These are phyloP conservation scores for Megacollybia platyphylla DNA, from an alignment of 1,284 basidiomycete genomes.

Conservation along the genomic window DNA sequence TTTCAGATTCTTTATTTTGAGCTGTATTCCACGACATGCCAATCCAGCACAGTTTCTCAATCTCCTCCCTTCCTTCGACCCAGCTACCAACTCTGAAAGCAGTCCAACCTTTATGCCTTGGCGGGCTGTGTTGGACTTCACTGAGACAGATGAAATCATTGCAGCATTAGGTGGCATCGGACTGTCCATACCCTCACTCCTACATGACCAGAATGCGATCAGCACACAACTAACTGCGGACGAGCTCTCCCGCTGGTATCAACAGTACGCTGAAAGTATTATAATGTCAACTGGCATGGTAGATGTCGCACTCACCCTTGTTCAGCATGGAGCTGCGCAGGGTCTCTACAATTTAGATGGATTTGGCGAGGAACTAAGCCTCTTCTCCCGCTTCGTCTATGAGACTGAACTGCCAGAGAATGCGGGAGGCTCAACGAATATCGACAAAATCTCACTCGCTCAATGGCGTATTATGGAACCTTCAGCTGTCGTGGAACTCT, in stretches of 20 bases:
- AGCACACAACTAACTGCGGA: constrained; percentile 16
- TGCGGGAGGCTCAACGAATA: constrained; percentile 14
- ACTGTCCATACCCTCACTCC: constrained; percentile 2
- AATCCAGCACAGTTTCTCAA: constrained; percentile 48
- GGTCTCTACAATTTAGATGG: constrained; percentile 72
- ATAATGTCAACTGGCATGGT: constrained; percentile 63
- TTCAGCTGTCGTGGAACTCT: constrained; percentile 55
- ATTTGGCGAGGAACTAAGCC: constrained; percentile 80
- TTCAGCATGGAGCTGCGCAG: constrained; percentile 78
- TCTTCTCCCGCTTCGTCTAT: constrained; percentile 78
- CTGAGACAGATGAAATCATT: constrained; percentile 32
- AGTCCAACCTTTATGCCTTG: constrained; percentile 19
- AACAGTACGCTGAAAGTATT: constrained; percentile 43
- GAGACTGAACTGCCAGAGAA: constrained; percentile 41
- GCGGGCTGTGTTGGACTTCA: constrained; percentile 43
- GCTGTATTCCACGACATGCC: constrained; percentile 62
- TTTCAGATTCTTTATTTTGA: constrained; percentile 56
- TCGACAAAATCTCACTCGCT: constrained; percentile 60
- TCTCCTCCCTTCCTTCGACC: constrained; percentile 54
- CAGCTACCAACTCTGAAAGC: constrained; percentile 30
- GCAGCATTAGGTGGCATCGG: constrained; percentile 19
- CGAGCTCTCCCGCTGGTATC: constrained; percentile 68
- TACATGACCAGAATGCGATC: constrained; percentile 1
- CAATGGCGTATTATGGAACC: constrained; percentile 63
- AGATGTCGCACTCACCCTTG: constrained; percentile 64